Evolutionary conservation across 805 yeast genomes (phyloP).

Genomic region (Cyberlindnera suaveolens): DNA sequence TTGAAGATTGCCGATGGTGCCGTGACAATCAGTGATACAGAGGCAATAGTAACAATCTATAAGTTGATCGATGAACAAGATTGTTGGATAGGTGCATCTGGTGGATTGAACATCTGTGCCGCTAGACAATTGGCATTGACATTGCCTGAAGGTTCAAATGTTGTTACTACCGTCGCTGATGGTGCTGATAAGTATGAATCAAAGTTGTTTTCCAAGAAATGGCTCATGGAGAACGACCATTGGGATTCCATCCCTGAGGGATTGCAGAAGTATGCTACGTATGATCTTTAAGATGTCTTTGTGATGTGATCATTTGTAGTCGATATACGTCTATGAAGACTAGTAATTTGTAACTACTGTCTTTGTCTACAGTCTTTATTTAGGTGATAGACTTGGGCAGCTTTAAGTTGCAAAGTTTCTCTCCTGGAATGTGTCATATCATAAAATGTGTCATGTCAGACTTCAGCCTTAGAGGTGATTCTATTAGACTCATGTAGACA

Average conservation of each 20-base stretch:
- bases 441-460: too few species aligned
- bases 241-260: conserved; percentile 20
- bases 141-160: conserved; percentile 21
- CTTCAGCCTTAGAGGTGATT: too few species aligned
- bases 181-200: conserved; percentile 19
- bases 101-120: conserved; percentile 21
- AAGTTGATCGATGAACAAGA: conserved; percentile 15
- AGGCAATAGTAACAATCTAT: conserved; percentile 15
- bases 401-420: too few species aligned
- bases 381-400: too few species aligned
- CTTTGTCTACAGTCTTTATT: too few species aligned
- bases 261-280: conserved; percentile 15
- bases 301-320: too few species aligned
- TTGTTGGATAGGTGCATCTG: conserved; percentile 20
- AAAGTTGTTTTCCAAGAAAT: conserved; percentile 16
- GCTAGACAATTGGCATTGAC: conserved; percentile 16
- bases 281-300: neutral
- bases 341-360: too few species aligned
- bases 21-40: conserved; percentile 13
- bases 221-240: conserved; percentile 16
- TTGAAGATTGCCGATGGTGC: conserved; percentile 19
- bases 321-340: too few species aligned
- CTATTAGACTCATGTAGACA: too few species aligned
- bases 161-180: conserved; percentile 23
- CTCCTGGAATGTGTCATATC: too few species aligned